A percentile compares a stretch with the other conserved stretches of the same genome.
phyloP scores from a whole-genome alignment of 2,329 filamentous ascomycete genomes.

The Alternaria panax region DNA sequence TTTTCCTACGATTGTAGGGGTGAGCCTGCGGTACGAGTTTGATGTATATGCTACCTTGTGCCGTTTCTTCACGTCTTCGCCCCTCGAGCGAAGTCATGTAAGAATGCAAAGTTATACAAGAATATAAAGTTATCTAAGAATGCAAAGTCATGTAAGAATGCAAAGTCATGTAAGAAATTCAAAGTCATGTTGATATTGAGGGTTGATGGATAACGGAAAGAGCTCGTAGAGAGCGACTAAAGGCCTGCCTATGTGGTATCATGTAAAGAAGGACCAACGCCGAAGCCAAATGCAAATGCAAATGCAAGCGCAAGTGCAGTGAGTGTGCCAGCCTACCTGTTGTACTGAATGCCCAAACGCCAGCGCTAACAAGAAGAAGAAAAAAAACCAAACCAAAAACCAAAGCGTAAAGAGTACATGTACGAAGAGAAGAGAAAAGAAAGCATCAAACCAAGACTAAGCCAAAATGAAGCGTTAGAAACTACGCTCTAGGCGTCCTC shows the following conservation, averaged over 20 bases:
- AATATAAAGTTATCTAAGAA: too few relatives aligned
- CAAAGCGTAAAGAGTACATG: background rate
- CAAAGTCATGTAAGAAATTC: too few relatives aligned
- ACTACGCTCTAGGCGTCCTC: slow-evolving; percentile 20
- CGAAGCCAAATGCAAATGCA: slow-evolving; percentile 1
- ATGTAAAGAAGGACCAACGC: slow-evolving; percentile 10
- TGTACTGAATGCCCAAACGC: slow-evolving; percentile 9
- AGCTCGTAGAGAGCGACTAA: slow-evolving; percentile 1
- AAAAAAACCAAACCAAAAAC: background rate
- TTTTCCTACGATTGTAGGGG: background rate
- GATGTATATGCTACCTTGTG: background rate
- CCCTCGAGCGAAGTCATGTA: too few relatives aligned
- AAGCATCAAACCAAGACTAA: background rate
- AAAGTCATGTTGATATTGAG: background rate
- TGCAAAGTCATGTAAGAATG: too few relatives aligned
- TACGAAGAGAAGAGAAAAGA: background rate
- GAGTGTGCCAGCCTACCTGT: background rate
- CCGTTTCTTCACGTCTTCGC: background rate
- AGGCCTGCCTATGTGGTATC: slow-evolving; percentile 22
- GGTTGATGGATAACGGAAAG: background rate
- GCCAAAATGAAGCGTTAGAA: background rate
- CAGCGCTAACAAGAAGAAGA: slow-evolving; percentile 12
- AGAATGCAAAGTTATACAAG: too few relatives aligned
- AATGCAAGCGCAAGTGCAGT: background rate
- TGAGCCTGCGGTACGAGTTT: background rate